Evolutionary conservation across 306 rosid species (phyloP).

Genomic region (Prunus campanulata): DNA sequence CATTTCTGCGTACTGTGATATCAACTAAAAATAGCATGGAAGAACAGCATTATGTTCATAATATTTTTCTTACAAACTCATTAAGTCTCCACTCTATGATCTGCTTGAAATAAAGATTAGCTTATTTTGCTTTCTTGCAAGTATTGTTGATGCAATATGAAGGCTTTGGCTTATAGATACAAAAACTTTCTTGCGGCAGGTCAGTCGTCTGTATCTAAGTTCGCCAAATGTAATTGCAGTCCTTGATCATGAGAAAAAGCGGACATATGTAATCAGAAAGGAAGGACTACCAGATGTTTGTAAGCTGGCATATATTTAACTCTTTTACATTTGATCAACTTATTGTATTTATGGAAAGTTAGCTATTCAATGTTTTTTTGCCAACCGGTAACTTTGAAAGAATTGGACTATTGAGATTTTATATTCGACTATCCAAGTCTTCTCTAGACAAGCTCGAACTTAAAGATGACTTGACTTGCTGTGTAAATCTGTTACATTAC

Average conservation of each 20-base stretch:
- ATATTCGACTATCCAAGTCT: too few relatives aligned
- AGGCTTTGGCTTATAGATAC: slow-evolving; percentile 3
- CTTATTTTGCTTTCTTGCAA: neutral
- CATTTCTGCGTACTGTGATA: neutral
- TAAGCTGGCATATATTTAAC: slow-evolving; percentile 34
- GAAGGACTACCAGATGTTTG: slow-evolving; percentile 97
- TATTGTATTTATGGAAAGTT: neutral
- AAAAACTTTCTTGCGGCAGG: slow-evolving; percentile 37
- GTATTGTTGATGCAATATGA: neutral
- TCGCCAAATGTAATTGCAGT: slow-evolving; percentile 75
- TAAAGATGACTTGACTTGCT: neutral
- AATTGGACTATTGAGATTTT: neutral
- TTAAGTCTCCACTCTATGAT: neutral
- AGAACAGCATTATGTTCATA: neutral
- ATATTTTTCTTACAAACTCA: neutral
- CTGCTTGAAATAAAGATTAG: neutral
- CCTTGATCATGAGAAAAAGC: slow-evolving; percentile 83
- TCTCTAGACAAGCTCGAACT: neutral
- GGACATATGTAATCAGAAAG: slow-evolving; percentile 75
- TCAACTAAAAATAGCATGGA: neutral
- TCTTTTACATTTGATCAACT: neutral
- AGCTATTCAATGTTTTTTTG: neutral
- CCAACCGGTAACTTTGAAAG: neutral
- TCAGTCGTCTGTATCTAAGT: slow-evolving; percentile 86
- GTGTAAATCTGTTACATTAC: neutral